phyloP scores from a whole-genome alignment of 352 stramenopile species.

The Paralagenidium karlingii region DNA sequence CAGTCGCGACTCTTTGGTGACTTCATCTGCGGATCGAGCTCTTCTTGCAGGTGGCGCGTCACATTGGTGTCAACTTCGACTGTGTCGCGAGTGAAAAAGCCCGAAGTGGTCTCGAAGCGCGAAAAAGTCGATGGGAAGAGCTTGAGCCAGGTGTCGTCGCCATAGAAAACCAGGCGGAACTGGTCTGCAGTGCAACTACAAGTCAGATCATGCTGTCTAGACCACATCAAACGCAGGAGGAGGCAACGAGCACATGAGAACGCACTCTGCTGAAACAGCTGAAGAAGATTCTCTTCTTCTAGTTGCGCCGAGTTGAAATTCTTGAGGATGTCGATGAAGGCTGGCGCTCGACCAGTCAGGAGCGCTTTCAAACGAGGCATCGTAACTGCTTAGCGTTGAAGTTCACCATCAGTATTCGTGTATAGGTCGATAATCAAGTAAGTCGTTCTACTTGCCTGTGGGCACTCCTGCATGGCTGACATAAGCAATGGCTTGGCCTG shows the following conservation, averaged over 20 bases:
- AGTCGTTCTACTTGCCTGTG: constrained; percentile 16
- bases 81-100: constrained; percentile 82
- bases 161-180: constrained; percentile 73
- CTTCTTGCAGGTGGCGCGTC: constrained; percentile 68
- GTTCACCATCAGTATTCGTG: neutral
- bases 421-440: constrained; percentile 2
- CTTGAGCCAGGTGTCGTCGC: constrained; percentile 85
- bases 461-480: constrained; percentile 70
- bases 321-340: constrained; percentile 86
- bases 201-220: no score
- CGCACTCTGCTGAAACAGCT: constrained; percentile 19
- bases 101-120: constrained; percentile 66
- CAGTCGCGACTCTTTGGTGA: constrained; percentile 57
- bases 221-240: no score
- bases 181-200: constrained; percentile 11
- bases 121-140: constrained; percentile 64
- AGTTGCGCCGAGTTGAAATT: constrained; percentile 85
- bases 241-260: no score
- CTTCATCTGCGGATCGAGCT: constrained; percentile 63
- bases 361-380: constrained; percentile 84
- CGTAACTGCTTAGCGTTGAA: constrained; percentile 26
- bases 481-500: constrained; percentile 44
- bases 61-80: constrained; percentile 81
- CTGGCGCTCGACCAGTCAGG: constrained; percentile 67
- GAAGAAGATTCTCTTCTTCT: constrained; percentile 57